phyloP scores from a whole-genome alignment of 176 grass and related monocot species.

The Lolium perenne region DNA sequence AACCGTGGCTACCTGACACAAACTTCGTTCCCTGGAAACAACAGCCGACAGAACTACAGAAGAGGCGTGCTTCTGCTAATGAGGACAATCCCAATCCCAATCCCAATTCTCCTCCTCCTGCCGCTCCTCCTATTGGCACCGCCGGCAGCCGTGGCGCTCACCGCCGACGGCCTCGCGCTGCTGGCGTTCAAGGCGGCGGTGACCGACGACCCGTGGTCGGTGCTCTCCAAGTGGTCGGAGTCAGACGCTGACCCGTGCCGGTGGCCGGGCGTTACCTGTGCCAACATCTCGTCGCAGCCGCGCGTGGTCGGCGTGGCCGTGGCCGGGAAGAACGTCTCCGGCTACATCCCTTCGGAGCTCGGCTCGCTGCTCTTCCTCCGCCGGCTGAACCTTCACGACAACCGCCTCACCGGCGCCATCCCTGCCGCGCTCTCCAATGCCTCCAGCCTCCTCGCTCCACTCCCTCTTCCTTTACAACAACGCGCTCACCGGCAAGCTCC shows the following conservation, averaged over 20 bases:
- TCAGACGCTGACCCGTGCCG: constrained; percentile 69
- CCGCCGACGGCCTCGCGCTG: constrained; percentile 67
- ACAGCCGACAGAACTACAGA: too few relatives aligned
- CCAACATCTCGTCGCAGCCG: constrained; percentile 49
- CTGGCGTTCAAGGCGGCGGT: constrained; percentile 83
- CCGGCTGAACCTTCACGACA: constrained; percentile 83
- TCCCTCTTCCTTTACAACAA: constrained; percentile 85
- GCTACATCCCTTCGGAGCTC: constrained; percentile 83
- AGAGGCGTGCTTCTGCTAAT: constrained; percentile 6
- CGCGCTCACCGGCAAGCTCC: constrained; percentile 63
- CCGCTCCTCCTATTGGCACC: constrained; percentile 41
- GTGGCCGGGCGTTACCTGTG: constrained; percentile 79
- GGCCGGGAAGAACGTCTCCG: constrained; percentile 82
- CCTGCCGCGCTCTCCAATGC: constrained; percentile 63
- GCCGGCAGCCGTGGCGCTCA: constrained; percentile 49
- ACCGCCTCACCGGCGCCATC: constrained; percentile 63
- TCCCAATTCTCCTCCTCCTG: constrained; percentile 29
- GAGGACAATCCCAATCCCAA: constrained; percentile 18
- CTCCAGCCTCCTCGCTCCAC: constrained; percentile 74
- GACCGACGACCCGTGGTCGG: constrained; percentile 69
- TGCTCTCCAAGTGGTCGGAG: constrained; percentile 59
- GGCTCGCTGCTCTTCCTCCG: constrained; percentile 88
- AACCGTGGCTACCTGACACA: too few relatives aligned
- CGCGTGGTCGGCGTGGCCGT: constrained; percentile 77
- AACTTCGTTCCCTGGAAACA: too few relatives aligned